A percentile compares a stretch with the other conserved stretches of the same genome.
These are phyloP conservation scores for Hyphopichia khmerensis DNA, from an alignment of 1,139 yeast species.

Conservation along the genomic window DNA sequence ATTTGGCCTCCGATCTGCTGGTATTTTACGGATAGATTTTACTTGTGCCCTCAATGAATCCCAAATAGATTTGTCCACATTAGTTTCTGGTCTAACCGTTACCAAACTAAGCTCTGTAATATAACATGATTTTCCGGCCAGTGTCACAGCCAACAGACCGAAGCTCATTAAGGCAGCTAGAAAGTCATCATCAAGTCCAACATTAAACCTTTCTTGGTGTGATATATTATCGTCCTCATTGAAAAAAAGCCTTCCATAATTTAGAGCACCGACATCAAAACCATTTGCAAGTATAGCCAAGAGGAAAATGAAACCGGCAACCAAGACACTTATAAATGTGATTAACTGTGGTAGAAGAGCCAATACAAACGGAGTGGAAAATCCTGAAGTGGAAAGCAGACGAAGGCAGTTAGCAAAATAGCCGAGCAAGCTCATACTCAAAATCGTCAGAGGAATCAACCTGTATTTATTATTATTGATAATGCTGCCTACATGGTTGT, in stretches of 20 bases:
- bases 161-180: slow-evolving; percentile 58
- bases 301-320: slow-evolving; percentile 52
- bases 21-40: background rate
- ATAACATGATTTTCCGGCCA: slow-evolving; percentile 66
- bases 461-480: slow-evolving; percentile 52
- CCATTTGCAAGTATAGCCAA: slow-evolving; percentile 65
- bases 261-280: slow-evolving; percentile 41
- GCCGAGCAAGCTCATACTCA: slow-evolving; percentile 50
- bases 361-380: slow-evolving; percentile 55
- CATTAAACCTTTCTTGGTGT: slow-evolving; percentile 22
- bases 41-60: slow-evolving; percentile 6
- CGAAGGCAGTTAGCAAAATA: slow-evolving; percentile 37
- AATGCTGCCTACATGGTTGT: slow-evolving; percentile 59
- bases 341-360: slow-evolving; percentile 64
- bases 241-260: slow-evolving; percentile 47
- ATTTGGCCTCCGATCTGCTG: background rate
- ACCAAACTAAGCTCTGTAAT: slow-evolving; percentile 58
- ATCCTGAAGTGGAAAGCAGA: slow-evolving; percentile 20
- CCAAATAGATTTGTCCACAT: slow-evolving; percentile 50
- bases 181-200: slow-evolving; percentile 58
- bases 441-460: slow-evolving; percentile 58
- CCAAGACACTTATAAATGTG: slow-evolving; percentile 45
- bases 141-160: slow-evolving; percentile 63
- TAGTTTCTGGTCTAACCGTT: slow-evolving; percentile 50
- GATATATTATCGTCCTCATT: slow-evolving; percentile 33